A percentile compares a stretch with the other conserved stretches of the same genome.
These are phyloP conservation scores for Ogataea sp. DNA, from an alignment of 805 yeast species.

Conservation along the genomic window DNA sequence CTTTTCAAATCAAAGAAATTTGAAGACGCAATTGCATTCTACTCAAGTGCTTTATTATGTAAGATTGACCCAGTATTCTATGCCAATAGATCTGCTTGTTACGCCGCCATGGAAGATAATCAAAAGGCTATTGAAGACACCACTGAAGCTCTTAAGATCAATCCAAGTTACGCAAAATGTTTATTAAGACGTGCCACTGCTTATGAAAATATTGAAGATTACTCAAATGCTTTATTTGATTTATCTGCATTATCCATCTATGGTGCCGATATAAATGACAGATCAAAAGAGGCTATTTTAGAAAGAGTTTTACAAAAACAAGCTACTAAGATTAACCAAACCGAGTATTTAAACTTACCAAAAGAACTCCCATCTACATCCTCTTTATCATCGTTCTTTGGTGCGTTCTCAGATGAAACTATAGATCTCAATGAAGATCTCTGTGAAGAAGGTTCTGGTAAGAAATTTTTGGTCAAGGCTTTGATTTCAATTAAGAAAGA, in stretches of 20 bases:
- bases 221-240: constrained; percentile 83
- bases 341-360: constrained; percentile 41
- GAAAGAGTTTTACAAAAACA: constrained; percentile 82
- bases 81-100: constrained; percentile 95
- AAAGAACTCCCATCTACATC: constrained; percentile 73
- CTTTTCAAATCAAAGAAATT: constrained; percentile 64
- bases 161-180: constrained; percentile 90
- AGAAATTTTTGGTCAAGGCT: constrained; percentile 57
- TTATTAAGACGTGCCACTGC: constrained; percentile 90
- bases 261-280: constrained; percentile 63
- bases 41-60: constrained; percentile 68
- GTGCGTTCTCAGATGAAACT: constrained; percentile 62
- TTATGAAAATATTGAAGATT: constrained; percentile 71
- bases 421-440: constrained; percentile 36
- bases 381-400: constrained; percentile 77
- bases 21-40: constrained; percentile 70
- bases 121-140: constrained; percentile 86
- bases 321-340: constrained; percentile 65
- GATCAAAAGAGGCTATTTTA: constrained; percentile 67
- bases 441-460: constrained; percentile 51
- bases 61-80: constrained; percentile 82
- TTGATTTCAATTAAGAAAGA: constrained; percentile 40
- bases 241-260: constrained; percentile 80
- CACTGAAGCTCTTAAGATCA: constrained; percentile 72
- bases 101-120: constrained; percentile 70